phyloP scores from a whole-genome alignment of 208 protist species.

The Crithidia mellificae region DNA sequence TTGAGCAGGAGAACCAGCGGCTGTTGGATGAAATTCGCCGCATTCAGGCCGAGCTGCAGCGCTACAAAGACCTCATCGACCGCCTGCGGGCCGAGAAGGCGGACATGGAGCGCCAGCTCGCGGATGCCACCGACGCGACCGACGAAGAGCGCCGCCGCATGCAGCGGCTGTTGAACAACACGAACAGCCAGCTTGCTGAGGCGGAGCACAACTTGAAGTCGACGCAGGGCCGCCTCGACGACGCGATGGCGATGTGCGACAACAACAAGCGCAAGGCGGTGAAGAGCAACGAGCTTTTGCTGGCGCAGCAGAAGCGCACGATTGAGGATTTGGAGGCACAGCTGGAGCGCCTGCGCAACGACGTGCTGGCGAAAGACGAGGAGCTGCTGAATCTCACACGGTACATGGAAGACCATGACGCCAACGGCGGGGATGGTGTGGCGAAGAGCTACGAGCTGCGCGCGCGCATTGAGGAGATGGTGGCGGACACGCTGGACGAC shows the following conservation, averaged over 20 bases:
- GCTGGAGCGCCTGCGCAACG: conserved; percentile 34
- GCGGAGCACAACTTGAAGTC: conserved; percentile 41
- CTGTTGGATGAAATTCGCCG: conserved; percentile 45
- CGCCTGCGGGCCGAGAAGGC: conserved; percentile 55
- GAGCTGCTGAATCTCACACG: conserved; percentile 47
- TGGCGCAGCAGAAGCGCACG: conserved; percentile 47
- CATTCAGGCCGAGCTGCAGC: conserved; percentile 43
- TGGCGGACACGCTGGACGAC: conserved; percentile 41
- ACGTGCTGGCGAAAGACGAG: conserved; percentile 49
- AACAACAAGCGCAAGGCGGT: conserved; percentile 43
- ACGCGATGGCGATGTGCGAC: conserved; percentile 36
- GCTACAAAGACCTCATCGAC: conserved; percentile 50
- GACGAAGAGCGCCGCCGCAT: conserved; percentile 48
- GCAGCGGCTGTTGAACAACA: conserved; percentile 39
- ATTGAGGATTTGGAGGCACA: conserved; percentile 48
- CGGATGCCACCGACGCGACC: conserved; percentile 24
- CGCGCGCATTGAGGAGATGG: conserved; percentile 59
- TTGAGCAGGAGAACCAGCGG: conserved; percentile 66
- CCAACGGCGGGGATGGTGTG: conserved; percentile 21
- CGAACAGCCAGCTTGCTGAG: conserved; percentile 39
- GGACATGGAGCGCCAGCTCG: conserved; percentile 42
- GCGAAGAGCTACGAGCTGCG: conserved; percentile 43
- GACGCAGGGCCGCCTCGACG: conserved; percentile 35
- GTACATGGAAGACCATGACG: conserved; percentile 48
- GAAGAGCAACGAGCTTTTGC: conserved; percentile 52